Evolutionary conservation across 2,329 filamentous ascomycete species (phyloP).

Genomic region (Plectosphaerella plurivora): DNA sequence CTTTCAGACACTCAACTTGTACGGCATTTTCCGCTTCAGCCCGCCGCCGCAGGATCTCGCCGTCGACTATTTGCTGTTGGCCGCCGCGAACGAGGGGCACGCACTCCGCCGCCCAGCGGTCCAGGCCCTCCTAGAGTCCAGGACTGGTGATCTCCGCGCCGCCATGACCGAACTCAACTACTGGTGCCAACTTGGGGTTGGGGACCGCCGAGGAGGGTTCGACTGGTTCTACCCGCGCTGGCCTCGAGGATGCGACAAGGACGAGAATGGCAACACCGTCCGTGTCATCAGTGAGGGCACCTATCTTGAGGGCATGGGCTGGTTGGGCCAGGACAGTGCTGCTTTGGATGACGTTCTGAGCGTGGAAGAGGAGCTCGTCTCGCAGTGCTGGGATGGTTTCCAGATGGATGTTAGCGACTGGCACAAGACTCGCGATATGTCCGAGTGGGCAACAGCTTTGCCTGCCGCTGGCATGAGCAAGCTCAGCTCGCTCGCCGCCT

Average conservation of each 20-base stretch:
- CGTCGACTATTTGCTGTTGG: slow-evolving; percentile 73
- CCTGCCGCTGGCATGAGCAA: slow-evolving; percentile 16
- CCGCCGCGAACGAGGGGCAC: slow-evolving; percentile 89
- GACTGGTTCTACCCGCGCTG: slow-evolving; percentile 84
- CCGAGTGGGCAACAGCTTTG: slow-evolving; percentile 28
- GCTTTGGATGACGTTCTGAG: slow-evolving; percentile 22
- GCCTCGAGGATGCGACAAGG: slow-evolving; percentile 66
- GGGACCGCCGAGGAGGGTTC: slow-evolving; percentile 80
- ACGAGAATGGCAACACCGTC: slow-evolving; percentile 62
- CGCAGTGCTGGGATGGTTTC: slow-evolving; percentile 66
- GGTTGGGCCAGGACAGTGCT: slow-evolving; percentile 60
- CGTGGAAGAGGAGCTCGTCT: slow-evolving; percentile 58
- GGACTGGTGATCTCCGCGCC: slow-evolving; percentile 70
- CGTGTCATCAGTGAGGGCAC: slow-evolving; percentile 80
- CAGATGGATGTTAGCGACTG: slow-evolving; percentile 58
- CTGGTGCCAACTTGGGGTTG: slow-evolving; percentile 95
- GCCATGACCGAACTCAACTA: slow-evolving; percentile 83
- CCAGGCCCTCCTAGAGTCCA: slow-evolving; percentile 64
- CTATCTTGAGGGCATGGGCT: slow-evolving; percentile 74
- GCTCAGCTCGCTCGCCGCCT: slow-evolving; percentile 38
- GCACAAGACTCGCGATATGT: slow-evolving; percentile 35
- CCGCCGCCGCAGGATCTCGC: slow-evolving; percentile 63
- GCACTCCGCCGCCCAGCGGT: slow-evolving; percentile 65
- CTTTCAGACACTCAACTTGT: slow-evolving; percentile 66
- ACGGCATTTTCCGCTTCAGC: slow-evolving; percentile 77